Percentiles rank a stretch among this genome's conserved stretches.
Conservation (phyloP, 306 rosid species). For the Acmispon strigosus region DNA sequence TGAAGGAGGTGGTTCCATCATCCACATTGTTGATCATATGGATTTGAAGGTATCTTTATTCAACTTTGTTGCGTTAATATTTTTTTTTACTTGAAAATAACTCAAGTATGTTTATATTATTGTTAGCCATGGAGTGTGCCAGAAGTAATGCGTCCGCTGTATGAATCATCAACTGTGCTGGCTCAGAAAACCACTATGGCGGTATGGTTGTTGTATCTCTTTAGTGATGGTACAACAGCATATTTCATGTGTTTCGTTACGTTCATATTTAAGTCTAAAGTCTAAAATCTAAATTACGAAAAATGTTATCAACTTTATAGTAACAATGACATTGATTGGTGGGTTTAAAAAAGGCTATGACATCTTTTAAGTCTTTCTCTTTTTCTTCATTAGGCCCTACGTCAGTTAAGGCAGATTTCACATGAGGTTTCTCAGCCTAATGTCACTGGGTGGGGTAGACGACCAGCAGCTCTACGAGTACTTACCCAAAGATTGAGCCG, state of each 20-base stretch:
- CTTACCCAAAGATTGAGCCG: constrained; percentile 90
- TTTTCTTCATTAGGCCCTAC: constrained; percentile 59
- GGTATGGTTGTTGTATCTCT: constrained; percentile 39
- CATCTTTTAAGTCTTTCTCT: not conserved
- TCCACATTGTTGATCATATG: constrained; percentile 92
- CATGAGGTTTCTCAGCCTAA: constrained; percentile 90
- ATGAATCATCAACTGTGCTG: constrained; percentile 81
- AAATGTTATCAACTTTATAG: not conserved
- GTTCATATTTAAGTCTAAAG: not conserved
- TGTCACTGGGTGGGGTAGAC: constrained; percentile 92
- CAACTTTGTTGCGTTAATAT: not conserved
- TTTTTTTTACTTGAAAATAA: not conserved
- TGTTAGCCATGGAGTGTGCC: constrained; percentile 94
- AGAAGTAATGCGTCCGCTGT: constrained; percentile 88
- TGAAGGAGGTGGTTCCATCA: constrained; percentile 97
- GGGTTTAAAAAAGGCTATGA: not conserved
- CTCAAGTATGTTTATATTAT: constrained; percentile 7
- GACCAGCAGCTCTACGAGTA: constrained; percentile 89
- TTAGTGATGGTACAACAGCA: not conserved
- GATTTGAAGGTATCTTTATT: constrained; percentile 66
- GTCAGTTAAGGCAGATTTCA: constrained; percentile 89
- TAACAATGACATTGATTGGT: not conserved
- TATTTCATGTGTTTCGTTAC: not conserved
- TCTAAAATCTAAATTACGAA: not conserved
- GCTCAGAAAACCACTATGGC: constrained; percentile 98